Percentiles rank a stretch among this genome's conserved stretches.
Evolutionary conservation across 495 filamentous ascomycete genomes (phyloP).

Genomic region (Penicillium roqueforti): DNA sequence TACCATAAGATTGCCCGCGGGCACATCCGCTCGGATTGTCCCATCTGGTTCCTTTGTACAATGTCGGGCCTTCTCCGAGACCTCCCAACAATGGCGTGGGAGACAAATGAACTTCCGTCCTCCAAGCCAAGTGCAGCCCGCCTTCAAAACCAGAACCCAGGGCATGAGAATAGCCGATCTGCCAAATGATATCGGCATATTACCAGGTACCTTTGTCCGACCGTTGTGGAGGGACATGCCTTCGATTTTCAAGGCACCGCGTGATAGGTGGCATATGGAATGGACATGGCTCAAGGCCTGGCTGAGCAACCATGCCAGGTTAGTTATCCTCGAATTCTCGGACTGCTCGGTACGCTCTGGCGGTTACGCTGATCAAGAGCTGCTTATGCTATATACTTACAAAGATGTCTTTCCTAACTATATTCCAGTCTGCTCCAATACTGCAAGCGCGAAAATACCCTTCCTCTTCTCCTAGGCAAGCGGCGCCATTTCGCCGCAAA

Average conservation of each 20-base stretch:
- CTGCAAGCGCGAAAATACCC: constrained; percentile 30
- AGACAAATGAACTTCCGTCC: constrained; percentile 23
- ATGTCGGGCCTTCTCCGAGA: constrained; percentile 38
- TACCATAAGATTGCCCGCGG: constrained; percentile 28
- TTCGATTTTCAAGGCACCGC: constrained; percentile 47
- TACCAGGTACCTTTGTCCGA: constrained; percentile 56
- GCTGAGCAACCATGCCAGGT: constrained; percentile 42
- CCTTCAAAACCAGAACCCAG: constrained; percentile 34
- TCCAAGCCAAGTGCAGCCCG: constrained; percentile 32
- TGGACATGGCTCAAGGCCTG: constrained; percentile 42
- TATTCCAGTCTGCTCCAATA: constrained; percentile 40
- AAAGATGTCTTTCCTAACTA: constrained; percentile 17
- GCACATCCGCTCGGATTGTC: constrained; percentile 17
- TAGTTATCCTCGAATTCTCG: constrained; percentile 4
- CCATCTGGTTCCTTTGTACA: constrained; percentile 19
- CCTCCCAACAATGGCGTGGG: constrained; percentile 26
- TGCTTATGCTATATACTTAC: not conserved
- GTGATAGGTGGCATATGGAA: constrained; percentile 43
- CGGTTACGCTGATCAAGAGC: not conserved
- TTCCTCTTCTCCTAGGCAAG: constrained; percentile 26
- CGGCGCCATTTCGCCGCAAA: constrained; percentile 29
- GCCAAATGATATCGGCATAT: constrained; percentile 51
- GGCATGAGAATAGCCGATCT: constrained; percentile 24
- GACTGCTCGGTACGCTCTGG: not conserved
- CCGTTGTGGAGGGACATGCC: constrained; percentile 55